phyloP scores from a whole-genome alignment of 495 filamentous ascomycete species.

The Talaromyces adpressus region DNA sequence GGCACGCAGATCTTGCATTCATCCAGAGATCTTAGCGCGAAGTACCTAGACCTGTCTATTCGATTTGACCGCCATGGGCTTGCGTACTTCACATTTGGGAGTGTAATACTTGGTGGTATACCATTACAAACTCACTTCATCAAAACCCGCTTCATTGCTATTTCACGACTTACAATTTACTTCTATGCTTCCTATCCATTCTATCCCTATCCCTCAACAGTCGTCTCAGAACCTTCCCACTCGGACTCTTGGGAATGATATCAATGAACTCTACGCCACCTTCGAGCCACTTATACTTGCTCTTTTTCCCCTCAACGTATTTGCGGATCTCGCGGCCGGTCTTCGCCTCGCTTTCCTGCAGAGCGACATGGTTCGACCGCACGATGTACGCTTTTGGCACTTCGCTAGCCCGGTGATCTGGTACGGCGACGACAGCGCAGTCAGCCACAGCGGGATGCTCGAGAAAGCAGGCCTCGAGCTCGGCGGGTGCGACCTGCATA shows the following conservation, averaged over 20 bases:
- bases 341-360: conserved; percentile 47
- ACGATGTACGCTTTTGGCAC: conserved; percentile 77
- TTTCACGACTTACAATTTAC: too few species aligned
- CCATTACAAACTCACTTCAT: too few species aligned
- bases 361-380: conserved; percentile 43
- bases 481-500: conserved; percentile 72
- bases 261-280: conserved; percentile 75
- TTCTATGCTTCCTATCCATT: too few species aligned
- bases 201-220: too few species aligned
- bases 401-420: conserved; percentile 59
- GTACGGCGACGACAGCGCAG: conserved; percentile 65
- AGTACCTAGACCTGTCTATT: too few species aligned
- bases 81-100: too few species aligned
- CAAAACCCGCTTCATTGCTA: too few species aligned
- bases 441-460: conserved; percentile 64
- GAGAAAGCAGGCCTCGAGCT: conserved; percentile 70
- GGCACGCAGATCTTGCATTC: too few species aligned
- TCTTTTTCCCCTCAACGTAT: conserved; percentile 75
- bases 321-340: conserved; percentile 57
- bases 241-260: conserved; percentile 66
- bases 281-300: conserved; percentile 81
- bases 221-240: too few species aligned
- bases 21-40: too few species aligned
- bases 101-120: too few species aligned
- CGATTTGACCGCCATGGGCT: too few species aligned